Conservation (phyloP, 176 grass and related monocot species). For the Lolium perenne region DNA sequence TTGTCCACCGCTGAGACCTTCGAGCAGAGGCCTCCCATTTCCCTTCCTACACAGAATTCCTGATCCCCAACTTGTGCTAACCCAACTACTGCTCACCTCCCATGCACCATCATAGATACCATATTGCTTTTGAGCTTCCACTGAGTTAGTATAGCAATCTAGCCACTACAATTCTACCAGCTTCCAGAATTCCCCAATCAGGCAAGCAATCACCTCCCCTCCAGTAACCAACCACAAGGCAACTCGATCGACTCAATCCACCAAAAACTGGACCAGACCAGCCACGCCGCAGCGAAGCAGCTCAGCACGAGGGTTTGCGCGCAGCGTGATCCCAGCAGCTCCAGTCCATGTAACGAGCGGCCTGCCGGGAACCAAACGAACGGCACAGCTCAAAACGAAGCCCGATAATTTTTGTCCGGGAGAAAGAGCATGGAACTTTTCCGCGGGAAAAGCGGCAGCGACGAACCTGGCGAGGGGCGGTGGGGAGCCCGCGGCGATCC, state of each 20-base stretch:
- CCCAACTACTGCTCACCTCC: conserved; percentile 29
- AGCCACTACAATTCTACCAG: conserved; percentile 16
- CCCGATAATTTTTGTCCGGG: not conserved
- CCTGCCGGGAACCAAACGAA: conserved; percentile 25
- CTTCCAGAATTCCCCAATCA: conserved; percentile 22
- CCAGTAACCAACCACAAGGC: conserved; percentile 3
- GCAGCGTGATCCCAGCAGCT: conserved; percentile 28
- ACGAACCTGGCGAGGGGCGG: conserved; percentile 11
- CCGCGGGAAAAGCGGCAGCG: not conserved
- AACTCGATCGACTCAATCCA: not conserved
- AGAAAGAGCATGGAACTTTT: not conserved
- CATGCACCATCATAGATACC: not conserved
- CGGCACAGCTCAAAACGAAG: not conserved
- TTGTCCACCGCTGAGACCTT: conserved; percentile 86
- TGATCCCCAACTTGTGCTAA: conserved; percentile 35
- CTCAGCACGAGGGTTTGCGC: conserved; percentile 27
- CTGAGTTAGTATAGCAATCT: not conserved
- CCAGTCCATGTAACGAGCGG: conserved; percentile 43
- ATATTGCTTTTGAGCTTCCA: not conserved
- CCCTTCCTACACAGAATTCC: not conserved
- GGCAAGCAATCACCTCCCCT: not conserved
- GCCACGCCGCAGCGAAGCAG: not conserved
- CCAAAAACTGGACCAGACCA: conserved; percentile 11
- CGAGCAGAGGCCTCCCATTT: conserved; percentile 92
- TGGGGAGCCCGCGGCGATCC: not conserved